Evolutionary conservation across 2,329 filamentous ascomycete genomes (phyloP), one percentile per base, ranked within the genome.

Genomic region (Alternaria ventricosa): DNA sequence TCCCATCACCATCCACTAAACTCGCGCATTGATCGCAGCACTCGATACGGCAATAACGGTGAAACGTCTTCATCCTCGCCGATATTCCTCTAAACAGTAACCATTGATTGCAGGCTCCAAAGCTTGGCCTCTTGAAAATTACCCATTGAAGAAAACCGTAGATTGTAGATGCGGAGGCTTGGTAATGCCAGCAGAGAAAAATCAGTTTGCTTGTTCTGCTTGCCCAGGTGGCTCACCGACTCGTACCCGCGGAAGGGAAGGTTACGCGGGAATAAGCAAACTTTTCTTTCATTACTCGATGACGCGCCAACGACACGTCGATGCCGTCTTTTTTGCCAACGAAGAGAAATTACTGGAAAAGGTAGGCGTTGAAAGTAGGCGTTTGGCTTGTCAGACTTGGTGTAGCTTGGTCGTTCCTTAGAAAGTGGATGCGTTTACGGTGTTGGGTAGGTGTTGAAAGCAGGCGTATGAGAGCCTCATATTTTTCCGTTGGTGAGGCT

Each of bases 361-460:
- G 56, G 60, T 54, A 62, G 49, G 55, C 46, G 47, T 62, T 15
- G 60, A 47, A 59, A 62, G 46, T 46, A 62, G 60, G 60, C 55
- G 41, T 51, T 59, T 46, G 55, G 55, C 60, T 62, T 62, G 60
- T 62, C 60, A 54, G 28, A 27, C 47, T 58, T 62, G 49, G 60
- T 50, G 49, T 53, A 53, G 49, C 49, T 53, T 53, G 20, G 30
- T 41, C 30, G 20, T 53, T 5, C 22, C 28, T 53, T 41, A 33
- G 28, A 20, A 36, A 25, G 49, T 23, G 12, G 18, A 4, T 36
- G 18, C 11, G 12, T 50, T 61, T 62, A 58, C 55, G 33, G 23
- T 30, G 60, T 62, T 49, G 43, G 55, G 60, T 44, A 62, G 56
- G 60, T 63, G 60, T 63, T 18, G 60, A 63, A 60, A 63, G 51